Evolutionary conservation across 805 yeast genomes (phyloP).

Genomic region (Saccharomycopsis sp.): DNA sequence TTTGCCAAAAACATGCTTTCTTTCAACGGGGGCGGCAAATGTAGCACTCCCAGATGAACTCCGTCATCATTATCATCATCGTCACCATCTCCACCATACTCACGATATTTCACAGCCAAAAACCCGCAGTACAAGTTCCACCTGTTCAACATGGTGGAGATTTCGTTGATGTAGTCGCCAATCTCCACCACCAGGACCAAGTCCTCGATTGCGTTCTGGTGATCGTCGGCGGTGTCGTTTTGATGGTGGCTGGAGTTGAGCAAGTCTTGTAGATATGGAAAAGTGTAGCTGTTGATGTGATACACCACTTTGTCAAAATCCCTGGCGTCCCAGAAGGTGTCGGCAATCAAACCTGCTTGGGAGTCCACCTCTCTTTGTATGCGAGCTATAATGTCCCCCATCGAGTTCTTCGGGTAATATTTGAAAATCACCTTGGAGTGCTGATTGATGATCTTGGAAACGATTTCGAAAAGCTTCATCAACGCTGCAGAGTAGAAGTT

Average conservation of each 20-base stretch:
- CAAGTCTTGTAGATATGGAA: slow-evolving; percentile 30
- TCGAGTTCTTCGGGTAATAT: slow-evolving; percentile 58
- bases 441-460: slow-evolving; percentile 76
- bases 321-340: slow-evolving; percentile 72
- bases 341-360: slow-evolving; percentile 84
- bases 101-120: slow-evolving; percentile 58
- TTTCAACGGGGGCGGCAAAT: slow-evolving; percentile 43
- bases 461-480: slow-evolving; percentile 68
- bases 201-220: slow-evolving; percentile 27
- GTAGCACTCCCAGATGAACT: no score
- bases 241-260: slow-evolving; percentile 23
- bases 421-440: slow-evolving; percentile 71
- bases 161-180: slow-evolving; percentile 59
- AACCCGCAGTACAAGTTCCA: slow-evolving; percentile 80
- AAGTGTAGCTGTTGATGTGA: slow-evolving; percentile 48
- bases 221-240: slow-evolving; percentile 28
- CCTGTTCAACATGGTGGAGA: slow-evolving; percentile 68
- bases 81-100: slow-evolving; percentile 24
- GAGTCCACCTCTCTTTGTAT: slow-evolving; percentile 85
- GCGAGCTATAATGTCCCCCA: slow-evolving; percentile 56
- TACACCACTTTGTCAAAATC: slow-evolving; percentile 45
- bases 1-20: slow-evolving; percentile 50
- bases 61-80: slow-evolving; percentile 18
- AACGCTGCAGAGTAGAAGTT: slow-evolving; percentile 54
- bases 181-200: slow-evolving; percentile 49